Conservation (phyloP, 164 flowering plant species). For the Umbilicus rupestris region DNA sequence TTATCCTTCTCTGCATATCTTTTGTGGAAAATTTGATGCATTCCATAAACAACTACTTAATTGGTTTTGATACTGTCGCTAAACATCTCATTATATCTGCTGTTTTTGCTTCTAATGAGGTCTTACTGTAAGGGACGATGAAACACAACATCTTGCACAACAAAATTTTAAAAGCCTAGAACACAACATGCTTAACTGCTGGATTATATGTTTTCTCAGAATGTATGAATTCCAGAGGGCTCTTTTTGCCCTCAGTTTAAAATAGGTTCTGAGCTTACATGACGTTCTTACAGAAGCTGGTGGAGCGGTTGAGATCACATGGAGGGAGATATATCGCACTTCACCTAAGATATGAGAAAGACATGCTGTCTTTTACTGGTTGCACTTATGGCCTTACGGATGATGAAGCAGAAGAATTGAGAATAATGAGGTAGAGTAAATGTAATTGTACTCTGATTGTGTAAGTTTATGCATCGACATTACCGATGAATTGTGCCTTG, state of each 20-base stretch:
- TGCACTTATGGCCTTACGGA: slow-evolving; percentile 78
- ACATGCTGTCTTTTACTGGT: slow-evolving; percentile 92
- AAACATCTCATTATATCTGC: no score
- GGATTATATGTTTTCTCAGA: slow-evolving; percentile 10
- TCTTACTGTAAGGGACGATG: no score
- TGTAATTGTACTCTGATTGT: not conserved
- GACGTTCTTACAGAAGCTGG: slow-evolving; percentile 92
- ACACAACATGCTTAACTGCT: not conserved
- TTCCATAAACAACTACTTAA: not conserved
- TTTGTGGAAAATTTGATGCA: not conserved
- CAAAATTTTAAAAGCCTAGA: not conserved
- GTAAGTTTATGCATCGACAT: not conserved
- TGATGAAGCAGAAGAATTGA: slow-evolving; percentile 72
- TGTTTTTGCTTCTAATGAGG: no score
- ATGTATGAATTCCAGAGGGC: slow-evolving; percentile 47
- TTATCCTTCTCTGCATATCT: not conserved
- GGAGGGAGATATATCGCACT: slow-evolving; percentile 74
- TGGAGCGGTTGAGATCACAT: slow-evolving; percentile 73
- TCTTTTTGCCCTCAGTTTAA: slow-evolving; percentile 56
- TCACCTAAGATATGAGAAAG: slow-evolving; percentile 93
- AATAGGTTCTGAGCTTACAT: slow-evolving; percentile 74
- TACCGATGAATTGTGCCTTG: not conserved
- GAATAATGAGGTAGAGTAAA: slow-evolving; percentile 56
- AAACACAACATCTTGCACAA: no score
- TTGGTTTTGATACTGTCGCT: not conserved